Base-by-base conservation (phyloP, 805 yeast species). In the Suhomyces sp. region DNA sequence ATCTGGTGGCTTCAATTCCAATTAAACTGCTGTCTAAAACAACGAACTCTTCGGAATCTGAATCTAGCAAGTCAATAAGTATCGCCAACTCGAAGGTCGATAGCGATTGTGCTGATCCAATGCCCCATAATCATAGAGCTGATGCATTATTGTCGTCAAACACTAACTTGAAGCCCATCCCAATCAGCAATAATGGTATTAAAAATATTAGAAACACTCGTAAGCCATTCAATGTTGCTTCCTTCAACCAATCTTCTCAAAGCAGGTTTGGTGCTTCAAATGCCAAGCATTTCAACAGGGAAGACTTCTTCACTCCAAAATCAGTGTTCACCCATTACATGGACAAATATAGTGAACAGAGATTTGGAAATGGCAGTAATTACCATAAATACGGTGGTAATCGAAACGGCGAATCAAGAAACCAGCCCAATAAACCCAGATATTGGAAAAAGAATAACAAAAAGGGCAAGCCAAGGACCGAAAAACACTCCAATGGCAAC, bases 231-330 rank as follows among this genome's bases (percentile, higher is more conserved):
- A 86, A 82, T 20, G 82, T 84, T 50, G 88, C 88, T 29, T 82
- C 86, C 9, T 85, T 80, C 60, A 77, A 59, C 53, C 71, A 65
- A 47, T 55, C 64, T 21, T 53, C 63, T 21, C 27, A 45, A 10
- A 21, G 31, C 25, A 21, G 50, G 6, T 20, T 43, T 43, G 44
- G 44, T n/a, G 29, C 22, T 15, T 19, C 40, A 8, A 46, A 43
- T 29, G 52, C 54, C 37, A 58, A 55, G 46, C 69, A 65, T 47
- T 85, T 80, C 60, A 82, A 82, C 57, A 76, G 93, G 48, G 86
- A 84, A 59, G 93, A 87, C 62, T 85, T 79, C 58, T 87, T 86
- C 64, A 87, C 94, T 3, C 94, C 94, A 2, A 87, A 86, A 50
- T 82, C 91, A 22, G 86, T 84, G 5, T 80, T 83, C 60, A 82